phyloP scores from a whole-genome alignment of 345 rosid genomes.

The Turnera subulata region DNA sequence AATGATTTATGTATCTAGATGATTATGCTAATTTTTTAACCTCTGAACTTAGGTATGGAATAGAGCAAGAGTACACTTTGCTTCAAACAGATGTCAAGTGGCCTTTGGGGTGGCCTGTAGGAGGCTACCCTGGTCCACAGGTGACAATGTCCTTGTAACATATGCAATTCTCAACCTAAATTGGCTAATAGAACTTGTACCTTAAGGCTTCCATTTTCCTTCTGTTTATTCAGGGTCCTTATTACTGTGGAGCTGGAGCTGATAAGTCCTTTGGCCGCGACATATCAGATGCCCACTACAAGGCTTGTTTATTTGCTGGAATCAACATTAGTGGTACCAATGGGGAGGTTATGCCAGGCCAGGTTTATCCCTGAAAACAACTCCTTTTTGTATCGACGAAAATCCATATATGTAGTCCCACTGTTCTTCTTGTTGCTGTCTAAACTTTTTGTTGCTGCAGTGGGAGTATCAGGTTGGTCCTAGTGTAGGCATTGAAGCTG shows the following conservation, averaged over 20 bases:
- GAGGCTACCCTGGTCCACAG: constrained; percentile 98
- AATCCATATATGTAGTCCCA: too few species aligned
- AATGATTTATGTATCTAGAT: too few species aligned
- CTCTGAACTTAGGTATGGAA: constrained; percentile 61
- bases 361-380: constrained; percentile 50
- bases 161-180: background rate
- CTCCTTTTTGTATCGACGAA: too few species aligned
- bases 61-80: constrained; percentile 98
- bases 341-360: constrained; percentile 99
- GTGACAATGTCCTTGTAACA: constrained; percentile 26
- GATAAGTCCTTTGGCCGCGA: constrained; percentile 95
- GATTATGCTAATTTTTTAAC: background rate
- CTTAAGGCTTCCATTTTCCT: background rate
- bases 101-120: constrained; percentile 99
- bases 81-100: constrained; percentile 78
- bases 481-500: constrained; percentile 94
- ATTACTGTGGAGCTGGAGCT: constrained; percentile 97
- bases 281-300: constrained; percentile 96
- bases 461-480: constrained; percentile 99
- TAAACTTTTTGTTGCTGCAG: constrained; percentile 33
- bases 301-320: constrained; percentile 96
- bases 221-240: constrained; percentile 70
- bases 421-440: background rate
- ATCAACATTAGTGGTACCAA: constrained; percentile 92
- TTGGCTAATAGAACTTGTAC: background rate